Base-by-base conservation (phyloP, 768 basidiomycete species). In the Phylloporus arenicola region DNA sequence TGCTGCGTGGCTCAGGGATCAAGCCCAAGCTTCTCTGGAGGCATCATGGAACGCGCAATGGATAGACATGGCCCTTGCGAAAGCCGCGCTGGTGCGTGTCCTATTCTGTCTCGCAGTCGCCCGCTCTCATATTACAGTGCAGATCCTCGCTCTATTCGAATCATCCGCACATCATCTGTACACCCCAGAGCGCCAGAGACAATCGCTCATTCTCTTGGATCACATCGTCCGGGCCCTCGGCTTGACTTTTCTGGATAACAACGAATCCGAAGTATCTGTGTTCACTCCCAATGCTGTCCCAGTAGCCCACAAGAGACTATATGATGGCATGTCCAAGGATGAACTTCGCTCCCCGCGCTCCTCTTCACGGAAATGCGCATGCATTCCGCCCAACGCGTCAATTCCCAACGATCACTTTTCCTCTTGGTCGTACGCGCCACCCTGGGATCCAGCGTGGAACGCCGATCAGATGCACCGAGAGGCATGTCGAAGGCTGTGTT, bases 71-170 rank as follows among this genome's bases (percentile, higher is more conserved):
- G 75, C 75, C 14, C 73, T 88, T 8, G 88, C 84, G 1, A 84
- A 88, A 59, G 86, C 87, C 9, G 87, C 86, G 6, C 68, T 85
- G 54, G 86, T 86, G 44, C 54, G 77, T 68, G 6, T 38, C 19
- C 35, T 6, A 43, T 38, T 47, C 29, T 20, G 7, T 31, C 8
- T 25, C 12, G 12, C 17, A 27, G 7, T 20, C 29, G 17, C 25
- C 40, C 10, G 30, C 53, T 52, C 57, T 64, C 37, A 69, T 35
- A 41, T 33, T 1, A 12, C 13, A 14, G n/a, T 4, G 30, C 53
- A 87, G 87, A 80, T 91, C 43, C 74, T 90, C 9, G 84, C 88
- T 6, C 70, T 91, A 3, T 91, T 87, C 57, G 88, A 91, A 63
- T 77, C 80, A 0, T 89, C 84, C 1, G 77, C 83, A 5, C 84